These are phyloP conservation scores for Boletus vinaceobasis DNA, from an alignment of 768 basidiomycete genomes.

Conservation along the genomic window DNA sequence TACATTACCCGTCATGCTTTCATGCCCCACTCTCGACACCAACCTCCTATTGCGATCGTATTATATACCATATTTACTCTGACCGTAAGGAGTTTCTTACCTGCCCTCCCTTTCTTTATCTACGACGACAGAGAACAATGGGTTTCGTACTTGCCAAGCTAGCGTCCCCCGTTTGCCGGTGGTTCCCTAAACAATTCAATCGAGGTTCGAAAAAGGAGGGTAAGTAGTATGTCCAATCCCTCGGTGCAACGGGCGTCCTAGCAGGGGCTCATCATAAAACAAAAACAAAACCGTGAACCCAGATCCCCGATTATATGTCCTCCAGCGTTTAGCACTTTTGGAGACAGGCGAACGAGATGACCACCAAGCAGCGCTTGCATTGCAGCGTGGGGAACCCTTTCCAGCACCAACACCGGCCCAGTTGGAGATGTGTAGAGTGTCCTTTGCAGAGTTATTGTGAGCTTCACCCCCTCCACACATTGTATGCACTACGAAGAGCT, in stretches of 20 bases:
- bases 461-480: background rate
- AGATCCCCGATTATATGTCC: slow-evolving; percentile 4
- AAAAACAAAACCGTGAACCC: background rate
- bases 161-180: background rate
- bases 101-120: background rate
- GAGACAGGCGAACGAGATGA: slow-evolving; percentile 18
- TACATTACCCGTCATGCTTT: background rate
- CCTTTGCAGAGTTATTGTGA: slow-evolving; percentile 16
- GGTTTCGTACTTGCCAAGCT: slow-evolving; percentile 8
- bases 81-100: background rate
- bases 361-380: slow-evolving; percentile 26
- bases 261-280: background rate
- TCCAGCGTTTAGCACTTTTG: slow-evolving; percentile 10
- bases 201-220: background rate
- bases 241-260: background rate
- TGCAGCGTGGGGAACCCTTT: slow-evolving; percentile 29
- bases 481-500: background rate
- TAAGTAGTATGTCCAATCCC: background rate
- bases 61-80: background rate
- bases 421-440: slow-evolving; percentile 11
- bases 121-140: background rate
- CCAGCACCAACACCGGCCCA: slow-evolving; percentile 23
- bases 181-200: background rate
- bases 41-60: background rate
- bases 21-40: background rate